These are phyloP conservation scores for Pseudogymnoascus sp. DNA, from an alignment of 2,329 filamentous ascomycete genomes.

Conservation along the genomic window DNA sequence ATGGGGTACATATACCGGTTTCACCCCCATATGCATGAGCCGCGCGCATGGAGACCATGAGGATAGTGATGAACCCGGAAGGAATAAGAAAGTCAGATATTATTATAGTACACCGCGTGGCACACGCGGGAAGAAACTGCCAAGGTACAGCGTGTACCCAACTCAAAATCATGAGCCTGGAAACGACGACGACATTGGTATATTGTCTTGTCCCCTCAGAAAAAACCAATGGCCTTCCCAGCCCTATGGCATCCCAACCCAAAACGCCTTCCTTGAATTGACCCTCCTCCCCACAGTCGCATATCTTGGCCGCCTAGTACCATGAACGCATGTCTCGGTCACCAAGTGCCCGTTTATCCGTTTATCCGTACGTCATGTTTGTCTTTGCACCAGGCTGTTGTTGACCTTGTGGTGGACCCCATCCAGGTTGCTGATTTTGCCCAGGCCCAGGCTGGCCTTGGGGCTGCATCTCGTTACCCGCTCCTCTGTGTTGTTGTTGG, in stretches of 20 bases:
- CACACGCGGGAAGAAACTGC: neutral
- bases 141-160: neutral
- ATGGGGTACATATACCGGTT: slow-evolving; percentile 1
- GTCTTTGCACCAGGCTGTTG: neutral
- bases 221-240: neutral
- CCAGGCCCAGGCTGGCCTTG: neutral
- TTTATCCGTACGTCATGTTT: slow-evolving; percentile 10
- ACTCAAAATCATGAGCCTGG: neutral
- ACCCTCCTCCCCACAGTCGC: neutral
- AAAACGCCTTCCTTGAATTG: neutral
- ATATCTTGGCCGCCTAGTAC: neutral
- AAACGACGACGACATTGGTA: neutral
- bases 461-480: neutral
- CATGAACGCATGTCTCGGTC: neutral
- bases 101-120: slow-evolving; percentile 7
- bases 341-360: neutral
- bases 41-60: neutral
- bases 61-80: neutral
- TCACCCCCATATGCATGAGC: neutral
- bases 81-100: slow-evolving; percentile 1
- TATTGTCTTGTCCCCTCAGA: neutral
- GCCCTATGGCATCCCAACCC: slow-evolving; percentile 1
- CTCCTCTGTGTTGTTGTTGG: neutral
- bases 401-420: slow-evolving; percentile 6
- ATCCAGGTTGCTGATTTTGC: neutral